Evolutionary conservation across 2,329 filamentous ascomycete species (phyloP), one percentile per base, ranked within the genome.

Genomic region (Raffaelea deltoideospora): DNA sequence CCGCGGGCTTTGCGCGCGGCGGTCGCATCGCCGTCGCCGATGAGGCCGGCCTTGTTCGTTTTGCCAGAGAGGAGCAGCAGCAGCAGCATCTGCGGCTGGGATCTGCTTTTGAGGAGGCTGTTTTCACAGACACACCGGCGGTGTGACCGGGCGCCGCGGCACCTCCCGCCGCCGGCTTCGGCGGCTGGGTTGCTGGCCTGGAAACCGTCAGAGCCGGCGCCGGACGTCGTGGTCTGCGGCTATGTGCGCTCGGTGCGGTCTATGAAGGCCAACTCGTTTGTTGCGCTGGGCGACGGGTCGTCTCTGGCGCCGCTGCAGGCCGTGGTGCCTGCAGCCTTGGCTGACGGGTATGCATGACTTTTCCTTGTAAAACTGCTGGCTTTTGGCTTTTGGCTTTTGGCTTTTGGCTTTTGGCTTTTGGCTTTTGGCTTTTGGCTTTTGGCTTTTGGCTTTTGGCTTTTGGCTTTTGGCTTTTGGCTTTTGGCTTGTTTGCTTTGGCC

Each of bases 251-350:
- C 84, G 4, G 77, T 94, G 41, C 72, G 88, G 43, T 82, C 84
- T 54, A 86, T 92, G 64, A 93, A 95, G 55, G 70, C 70, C 18
- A 67, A 80, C 41, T 77, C 80, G 5, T 96, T 98, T 59, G 79
- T 87, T 36, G 73, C 85, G 41, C 65, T 96, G 36, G 79, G 79
- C 10, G 90, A 98, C 63, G 90, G 90, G 31, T 92, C 86, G 11
- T 85, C 81, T 30, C 64, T 83, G 46, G 65, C 77, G 43, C 66
- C 83, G 21, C 56, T 96, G 38, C 90, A 98, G 60, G 84, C 79
- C 32, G 75, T 94, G 33, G 61, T 94, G 47, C 73, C 73, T 37
- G 78, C 81, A 44, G 65, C 70, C 33, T 67, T 85, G 51, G 76
- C 79, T 46, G 66, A 76, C 57, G 72, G 76, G 84, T 92, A 67